phyloP scores from a whole-genome alignment of 2,329 filamentous ascomycete species.

The Pseudopyricularia javanii region DNA sequence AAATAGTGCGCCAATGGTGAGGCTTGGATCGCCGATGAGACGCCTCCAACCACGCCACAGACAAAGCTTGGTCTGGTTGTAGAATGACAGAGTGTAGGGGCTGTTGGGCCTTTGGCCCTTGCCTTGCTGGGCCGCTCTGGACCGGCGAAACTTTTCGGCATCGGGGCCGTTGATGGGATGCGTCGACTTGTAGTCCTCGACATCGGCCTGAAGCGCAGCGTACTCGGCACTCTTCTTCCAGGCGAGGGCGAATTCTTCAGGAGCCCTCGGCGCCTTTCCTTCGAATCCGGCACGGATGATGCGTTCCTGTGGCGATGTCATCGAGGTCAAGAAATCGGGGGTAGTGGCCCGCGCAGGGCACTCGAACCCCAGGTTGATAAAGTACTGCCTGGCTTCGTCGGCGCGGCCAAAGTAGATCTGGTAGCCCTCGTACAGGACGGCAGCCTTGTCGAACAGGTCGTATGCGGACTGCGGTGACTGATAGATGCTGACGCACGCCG shows the following conservation, averaged over 20 bases:
- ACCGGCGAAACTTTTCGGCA: conserved; percentile 42
- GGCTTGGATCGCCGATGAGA: conserved; percentile 61
- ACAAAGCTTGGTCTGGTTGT: conserved; percentile 67
- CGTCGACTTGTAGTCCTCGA: conserved; percentile 38
- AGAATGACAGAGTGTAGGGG: conserved; percentile 70
- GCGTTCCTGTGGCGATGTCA: conserved; percentile 49
- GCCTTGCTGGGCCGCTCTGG: conserved; percentile 41
- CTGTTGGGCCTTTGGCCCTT: conserved; percentile 52
- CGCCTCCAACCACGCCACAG: conserved; percentile 70
- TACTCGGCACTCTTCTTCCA: conserved; percentile 46
- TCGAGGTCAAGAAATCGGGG: conserved; percentile 61
- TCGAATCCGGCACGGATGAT: conserved; percentile 42
- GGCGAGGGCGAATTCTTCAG: conserved; percentile 46
- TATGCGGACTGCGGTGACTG: conserved; percentile 55
- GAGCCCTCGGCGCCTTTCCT: conserved; percentile 42
- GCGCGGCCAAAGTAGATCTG: conserved; percentile 53
- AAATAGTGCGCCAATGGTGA: conserved; percentile 56
- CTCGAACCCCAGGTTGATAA: conserved; percentile 53
- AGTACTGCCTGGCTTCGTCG: conserved; percentile 49
- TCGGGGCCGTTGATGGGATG: conserved; percentile 45
- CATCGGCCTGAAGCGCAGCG: conserved; percentile 36
- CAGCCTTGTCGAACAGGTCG: conserved; percentile 49
- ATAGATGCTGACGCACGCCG: conserved; percentile 62
- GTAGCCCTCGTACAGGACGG: conserved; percentile 45
- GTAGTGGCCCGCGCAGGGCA: conserved; percentile 56